A percentile compares a stretch with the other conserved stretches of the same genome.
phyloP scores from a whole-genome alignment of 2,329 filamentous ascomycete species.

The Echinosphaeria canescens region DNA sequence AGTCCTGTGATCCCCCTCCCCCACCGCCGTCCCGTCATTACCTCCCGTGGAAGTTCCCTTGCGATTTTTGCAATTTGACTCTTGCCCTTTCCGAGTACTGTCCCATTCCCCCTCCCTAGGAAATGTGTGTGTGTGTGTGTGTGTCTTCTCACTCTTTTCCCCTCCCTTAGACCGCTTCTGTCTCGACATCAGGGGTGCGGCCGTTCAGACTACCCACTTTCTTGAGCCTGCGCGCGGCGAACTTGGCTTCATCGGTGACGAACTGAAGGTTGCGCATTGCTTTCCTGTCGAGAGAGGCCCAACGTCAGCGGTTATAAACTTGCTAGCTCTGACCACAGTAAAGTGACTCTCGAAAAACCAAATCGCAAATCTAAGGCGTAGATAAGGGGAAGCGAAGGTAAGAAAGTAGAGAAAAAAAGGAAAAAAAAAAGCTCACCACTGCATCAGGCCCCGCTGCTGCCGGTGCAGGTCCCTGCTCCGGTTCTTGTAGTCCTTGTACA shows the following conservation, averaged over 20 bases:
- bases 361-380: no score
- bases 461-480: slow-evolving; percentile 58
- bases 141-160: background rate
- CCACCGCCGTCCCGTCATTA: no score
- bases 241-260: slow-evolving; percentile 71
- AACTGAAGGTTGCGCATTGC: slow-evolving; percentile 73
- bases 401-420: background rate
- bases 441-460: slow-evolving; percentile 80
- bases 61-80: no score
- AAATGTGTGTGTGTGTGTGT: no score
- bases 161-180: no score
- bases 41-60: no score
- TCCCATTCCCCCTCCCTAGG: background rate
- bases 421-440: slow-evolving; percentile 44
- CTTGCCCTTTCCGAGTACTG: no score
- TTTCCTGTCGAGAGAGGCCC: slow-evolving; percentile 16
- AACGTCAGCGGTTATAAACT: background rate
- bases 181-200: slow-evolving; percentile 75
- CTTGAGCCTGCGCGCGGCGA: slow-evolving; percentile 53
- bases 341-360: no score
- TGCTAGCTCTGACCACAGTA: no score
- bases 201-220: slow-evolving; percentile 61
- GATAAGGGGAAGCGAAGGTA: no score
- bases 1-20: no score
- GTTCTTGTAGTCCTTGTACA: slow-evolving; percentile 40